Evolutionary conservation across 495 filamentous ascomycete genomes (phyloP).

Genomic region (Physcia stellaris): DNA sequence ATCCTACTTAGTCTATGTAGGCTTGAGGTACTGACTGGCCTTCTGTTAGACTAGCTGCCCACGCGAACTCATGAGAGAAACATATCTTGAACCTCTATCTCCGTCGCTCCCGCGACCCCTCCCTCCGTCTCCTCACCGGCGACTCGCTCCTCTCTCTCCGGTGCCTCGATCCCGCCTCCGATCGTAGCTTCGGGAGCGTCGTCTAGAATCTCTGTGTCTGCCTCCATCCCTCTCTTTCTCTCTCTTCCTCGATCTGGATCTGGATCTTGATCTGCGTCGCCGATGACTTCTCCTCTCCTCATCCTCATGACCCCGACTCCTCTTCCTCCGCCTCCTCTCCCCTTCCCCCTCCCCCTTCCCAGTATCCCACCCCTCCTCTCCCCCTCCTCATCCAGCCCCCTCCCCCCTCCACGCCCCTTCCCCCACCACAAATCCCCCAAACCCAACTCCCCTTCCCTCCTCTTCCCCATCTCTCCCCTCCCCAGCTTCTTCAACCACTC

Average conservation of each 20-base stretch:
- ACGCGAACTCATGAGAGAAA: too few species aligned
- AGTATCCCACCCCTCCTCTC: conserved; percentile 4
- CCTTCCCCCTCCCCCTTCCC: conserved; percentile 5
- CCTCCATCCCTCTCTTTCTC: conserved; percentile 3
- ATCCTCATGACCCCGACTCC: conserved; percentile 2
- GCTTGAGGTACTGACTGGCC: too few species aligned
- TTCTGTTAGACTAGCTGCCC: too few species aligned
- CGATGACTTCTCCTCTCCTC: background rate
- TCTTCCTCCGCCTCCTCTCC: conserved; percentile 4
- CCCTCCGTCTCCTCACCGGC: too few species aligned
- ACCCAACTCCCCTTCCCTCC: conserved; percentile 6
- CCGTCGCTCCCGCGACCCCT: too few species aligned
- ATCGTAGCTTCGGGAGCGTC: too few species aligned
- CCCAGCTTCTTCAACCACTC: conserved; percentile 22
- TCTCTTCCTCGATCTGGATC: background rate
- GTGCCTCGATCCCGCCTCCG: conserved; percentile 20
- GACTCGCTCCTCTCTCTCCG: too few species aligned
- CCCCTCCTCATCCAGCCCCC: conserved; percentile 25
- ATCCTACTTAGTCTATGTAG: too few species aligned
- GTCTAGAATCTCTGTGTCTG: conserved; percentile 3
- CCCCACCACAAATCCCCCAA: conserved; percentile 6
- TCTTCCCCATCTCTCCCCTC: conserved; percentile 8
- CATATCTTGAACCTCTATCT: too few species aligned
- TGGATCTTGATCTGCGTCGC: background rate
- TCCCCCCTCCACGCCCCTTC: conserved; percentile 25